A percentile compares a stretch with the other conserved stretches of the same genome.
phyloP scores from a whole-genome alignment of 495 filamentous ascomycete species.

The Neurospora sp. region DNA sequence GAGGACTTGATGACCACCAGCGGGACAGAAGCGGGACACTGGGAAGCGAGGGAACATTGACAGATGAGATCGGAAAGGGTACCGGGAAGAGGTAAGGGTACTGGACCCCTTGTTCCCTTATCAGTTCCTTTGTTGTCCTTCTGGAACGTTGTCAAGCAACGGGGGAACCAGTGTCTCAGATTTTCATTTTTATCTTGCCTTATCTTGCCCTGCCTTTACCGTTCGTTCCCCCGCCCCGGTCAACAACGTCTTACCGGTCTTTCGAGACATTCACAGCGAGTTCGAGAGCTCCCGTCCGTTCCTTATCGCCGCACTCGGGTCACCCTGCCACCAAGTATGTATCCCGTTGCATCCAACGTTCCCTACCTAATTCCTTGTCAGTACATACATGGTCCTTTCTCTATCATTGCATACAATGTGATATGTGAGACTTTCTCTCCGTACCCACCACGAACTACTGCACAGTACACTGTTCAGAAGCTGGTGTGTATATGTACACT shows the following conservation, averaged over 20 bases:
- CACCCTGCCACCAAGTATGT: neutral
- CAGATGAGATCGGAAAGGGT: neutral
- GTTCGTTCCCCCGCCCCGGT: neutral
- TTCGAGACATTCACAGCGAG: neutral
- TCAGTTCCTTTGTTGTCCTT: neutral
- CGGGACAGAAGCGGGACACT: neutral
- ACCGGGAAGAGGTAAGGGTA: neutral
- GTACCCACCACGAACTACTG: neutral
- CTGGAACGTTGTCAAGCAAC: neutral
- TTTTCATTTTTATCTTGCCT: neutral
- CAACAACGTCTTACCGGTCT: neutral
- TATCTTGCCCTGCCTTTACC: neutral
- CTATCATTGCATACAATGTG: neutral
- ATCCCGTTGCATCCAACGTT: neutral
- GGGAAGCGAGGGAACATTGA: neutral
- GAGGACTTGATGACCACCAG: neutral
- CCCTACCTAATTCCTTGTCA: neutral
- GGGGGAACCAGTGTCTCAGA: neutral
- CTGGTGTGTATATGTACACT: neutral
- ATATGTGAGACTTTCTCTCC: neutral
- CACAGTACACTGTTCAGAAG: neutral
- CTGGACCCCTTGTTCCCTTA: neutral
- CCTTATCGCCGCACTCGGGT: neutral
- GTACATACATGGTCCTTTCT: neutral
- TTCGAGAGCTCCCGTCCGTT: neutral